These are phyloP conservation scores for Theobroma cacao DNA, from an alignment of 345 rosid species.

Conservation along the genomic window DNA sequence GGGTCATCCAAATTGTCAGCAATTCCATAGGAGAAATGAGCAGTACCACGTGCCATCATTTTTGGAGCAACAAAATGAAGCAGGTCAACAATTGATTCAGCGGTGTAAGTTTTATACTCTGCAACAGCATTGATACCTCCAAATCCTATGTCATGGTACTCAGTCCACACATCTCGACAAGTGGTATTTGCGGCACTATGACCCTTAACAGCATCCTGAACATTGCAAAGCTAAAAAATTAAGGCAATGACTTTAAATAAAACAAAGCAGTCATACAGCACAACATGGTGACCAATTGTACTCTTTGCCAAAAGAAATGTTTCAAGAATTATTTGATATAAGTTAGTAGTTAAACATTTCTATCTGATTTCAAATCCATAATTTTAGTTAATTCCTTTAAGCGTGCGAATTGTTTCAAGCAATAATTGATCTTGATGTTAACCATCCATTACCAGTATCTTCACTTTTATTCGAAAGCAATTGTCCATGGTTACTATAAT, in stretches of 20 bases:
- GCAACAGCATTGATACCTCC: constrained; percentile 82
- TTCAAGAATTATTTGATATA: not conserved
- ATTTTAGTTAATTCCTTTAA: not conserved
- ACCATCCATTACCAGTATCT: not conserved
- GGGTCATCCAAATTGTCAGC: constrained; percentile 94
- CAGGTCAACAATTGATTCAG: constrained; percentile 64
- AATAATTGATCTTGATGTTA: not conserved
- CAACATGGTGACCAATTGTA: not conserved
- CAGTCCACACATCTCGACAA: constrained; percentile 91
- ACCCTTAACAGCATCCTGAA: constrained; percentile 85
- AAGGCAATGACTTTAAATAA: not conserved
- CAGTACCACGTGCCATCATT: constrained; percentile 84
- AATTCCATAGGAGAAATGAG: constrained; percentile 89
- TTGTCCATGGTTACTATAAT: not conserved
- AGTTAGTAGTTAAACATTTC: not conserved
- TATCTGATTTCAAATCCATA: not conserved
- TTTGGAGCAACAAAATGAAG: constrained; percentile 87
- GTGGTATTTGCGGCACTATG: constrained; percentile 57
- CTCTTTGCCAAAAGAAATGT: not conserved
- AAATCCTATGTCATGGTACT: constrained; percentile 89
- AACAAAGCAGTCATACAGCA: not conserved
- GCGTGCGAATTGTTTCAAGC: not conserved
- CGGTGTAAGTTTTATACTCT: constrained; percentile 78
- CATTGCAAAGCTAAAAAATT: constrained; percentile 6
- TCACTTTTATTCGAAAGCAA: not conserved